Conservation (phyloP, 805 yeast species). For the Wickerhamiella cacticola region DNA sequence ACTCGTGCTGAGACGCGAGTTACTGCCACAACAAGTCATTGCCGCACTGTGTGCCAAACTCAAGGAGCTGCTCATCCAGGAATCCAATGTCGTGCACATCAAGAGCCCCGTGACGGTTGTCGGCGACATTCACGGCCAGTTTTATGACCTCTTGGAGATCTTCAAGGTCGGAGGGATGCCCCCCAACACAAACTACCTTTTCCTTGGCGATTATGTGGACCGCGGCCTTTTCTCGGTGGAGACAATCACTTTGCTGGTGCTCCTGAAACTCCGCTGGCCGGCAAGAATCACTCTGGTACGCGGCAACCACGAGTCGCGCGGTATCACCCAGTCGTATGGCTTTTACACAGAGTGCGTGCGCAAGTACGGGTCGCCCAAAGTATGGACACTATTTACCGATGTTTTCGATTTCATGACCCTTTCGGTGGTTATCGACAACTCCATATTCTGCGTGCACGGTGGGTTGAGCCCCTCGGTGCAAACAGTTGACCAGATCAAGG, state of each 20-base stretch:
- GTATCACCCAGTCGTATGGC: conserved; percentile 94
- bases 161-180: conserved; percentile 88
- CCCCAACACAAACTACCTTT: conserved; percentile 86
- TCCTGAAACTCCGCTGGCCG: conserved; percentile 81
- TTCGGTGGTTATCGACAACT: conserved; percentile 80
- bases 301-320: conserved; percentile 95
- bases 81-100: conserved; percentile 77
- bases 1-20: conserved; percentile 47
- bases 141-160: conserved; percentile 83
- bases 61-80: conserved; percentile 66
- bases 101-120: conserved; percentile 85
- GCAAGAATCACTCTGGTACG: conserved; percentile 66
- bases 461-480: conserved; percentile 94
- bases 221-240: conserved; percentile 90
- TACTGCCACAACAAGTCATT: conserved; percentile 58
- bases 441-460: conserved; percentile 91
- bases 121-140: conserved; percentile 97
- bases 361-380: conserved; percentile 69
- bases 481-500: conserved; percentile 78
- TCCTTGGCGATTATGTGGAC: conserved; percentile 93
- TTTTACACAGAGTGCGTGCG: conserved; percentile 88
- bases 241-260: conserved; percentile 72
- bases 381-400: conserved; percentile 86
- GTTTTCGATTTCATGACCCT: conserved; percentile 82
- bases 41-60: conserved; percentile 66